Percentiles rank a stretch among this genome's conserved stretches.
phyloP scores from a whole-genome alignment of 2,329 filamentous ascomycete genomes.

The Pseudogymnoascus sp. region DNA sequence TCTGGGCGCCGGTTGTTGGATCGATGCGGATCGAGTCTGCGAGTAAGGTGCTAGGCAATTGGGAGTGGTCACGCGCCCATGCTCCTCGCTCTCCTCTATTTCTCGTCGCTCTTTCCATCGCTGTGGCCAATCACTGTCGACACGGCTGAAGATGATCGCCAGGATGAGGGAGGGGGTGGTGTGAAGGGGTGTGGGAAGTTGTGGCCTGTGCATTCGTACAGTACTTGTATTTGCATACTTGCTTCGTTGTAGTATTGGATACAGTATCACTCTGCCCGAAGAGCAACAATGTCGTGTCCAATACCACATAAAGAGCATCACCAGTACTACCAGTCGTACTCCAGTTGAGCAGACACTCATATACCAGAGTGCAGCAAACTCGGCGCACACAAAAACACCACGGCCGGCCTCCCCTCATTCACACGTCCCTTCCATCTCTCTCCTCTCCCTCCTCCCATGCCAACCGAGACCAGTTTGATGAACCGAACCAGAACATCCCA shows the following conservation, averaged over 20 bases:
- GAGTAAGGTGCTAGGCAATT: not conserved
- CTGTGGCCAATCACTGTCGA: not conserved
- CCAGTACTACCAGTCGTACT: not conserved
- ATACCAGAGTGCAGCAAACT: not conserved
- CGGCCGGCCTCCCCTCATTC: not conserved
- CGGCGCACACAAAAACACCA: not conserved
- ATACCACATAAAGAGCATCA: not conserved
- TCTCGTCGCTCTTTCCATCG: not conserved
- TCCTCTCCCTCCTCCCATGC: slow-evolving; percentile 21
- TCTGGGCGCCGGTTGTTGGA: slow-evolving; percentile 2
- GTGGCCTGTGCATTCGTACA: not conserved
- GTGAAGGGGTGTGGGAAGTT: not conserved
- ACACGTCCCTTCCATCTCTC: not conserved
- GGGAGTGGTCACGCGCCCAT: not conserved
- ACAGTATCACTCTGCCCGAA: not conserved
- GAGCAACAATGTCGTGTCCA: not conserved
- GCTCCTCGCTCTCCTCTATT: not conserved
- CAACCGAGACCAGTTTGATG: not conserved
- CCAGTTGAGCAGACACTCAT: not conserved
- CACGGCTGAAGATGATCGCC: not conserved
- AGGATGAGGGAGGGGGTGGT: not conserved
- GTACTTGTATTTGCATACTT: not conserved
- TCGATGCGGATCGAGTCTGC: not conserved
- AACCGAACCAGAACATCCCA: not conserved
- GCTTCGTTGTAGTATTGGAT: not conserved